Base-by-base conservation (phyloP, 1,284 basidiomycete genomes). In the Apiotrichum laibachii region DNA sequence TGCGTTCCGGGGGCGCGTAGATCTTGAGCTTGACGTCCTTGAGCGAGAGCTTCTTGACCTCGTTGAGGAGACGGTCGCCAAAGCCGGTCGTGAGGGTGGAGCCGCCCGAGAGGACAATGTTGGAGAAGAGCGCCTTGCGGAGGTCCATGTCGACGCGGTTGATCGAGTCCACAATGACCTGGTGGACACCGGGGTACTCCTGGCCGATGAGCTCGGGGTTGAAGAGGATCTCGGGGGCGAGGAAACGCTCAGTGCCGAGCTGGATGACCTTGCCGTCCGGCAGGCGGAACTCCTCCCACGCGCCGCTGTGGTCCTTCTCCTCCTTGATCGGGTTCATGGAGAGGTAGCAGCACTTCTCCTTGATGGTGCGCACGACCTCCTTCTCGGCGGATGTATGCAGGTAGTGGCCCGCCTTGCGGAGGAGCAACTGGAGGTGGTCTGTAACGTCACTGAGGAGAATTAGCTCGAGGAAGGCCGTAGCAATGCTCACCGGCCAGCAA, bases 1-100 rank as follows among this genome's bases (percentile, higher is more conserved):
- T 99, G 64, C 96, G 87, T 79, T 99, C 96, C n/a, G 96, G 96
- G 34, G 96, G 96, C 15, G 96, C 96, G 69, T 92, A 97, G 71
- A 99, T 99, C 82, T 97, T 97, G 80, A 99, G 93, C 83, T 98
- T 98, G 73, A 95, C 86, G 68, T 99, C 96, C 72, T 96, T 93
- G 66, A 98, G 79, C n/a, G 93, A 91, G 49, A 97, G 81, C 80
- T 90, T 93, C 83, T 98, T 98, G 54, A 96, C 89, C 80, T 99
- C 96, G 70, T 90, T 90, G 59, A 99, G 81, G 61, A 99, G 81
- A 52, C 96, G 85, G 80, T 99, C 96, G 56, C 96, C 96, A 75
- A 97, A 99, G 11, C 93, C 93, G 83, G 86, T 86, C 77, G 90
- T 93, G 63, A 97, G 81, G 8, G 96, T 99, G 63, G 93, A 97